Evolutionary conservation across 1,284 basidiomycete species (phyloP).

Genomic region (Sporisorium scitamineum): DNA sequence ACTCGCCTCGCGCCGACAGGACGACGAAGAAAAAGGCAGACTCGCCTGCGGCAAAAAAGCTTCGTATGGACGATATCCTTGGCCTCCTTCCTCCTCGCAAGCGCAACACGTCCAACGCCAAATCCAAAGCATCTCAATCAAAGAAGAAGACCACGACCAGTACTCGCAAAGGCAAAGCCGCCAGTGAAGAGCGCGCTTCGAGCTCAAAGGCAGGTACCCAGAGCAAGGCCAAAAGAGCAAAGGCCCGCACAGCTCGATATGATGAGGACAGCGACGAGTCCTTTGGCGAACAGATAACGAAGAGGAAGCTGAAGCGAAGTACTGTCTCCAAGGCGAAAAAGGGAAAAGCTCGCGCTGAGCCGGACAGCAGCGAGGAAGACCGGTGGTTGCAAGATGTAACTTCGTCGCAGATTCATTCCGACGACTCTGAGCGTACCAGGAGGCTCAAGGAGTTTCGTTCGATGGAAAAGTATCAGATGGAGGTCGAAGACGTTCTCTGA

Average conservation of each 20-base stretch:
- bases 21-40: conserved; percentile 2
- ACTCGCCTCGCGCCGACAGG: conserved; percentile 10
- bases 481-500: conserved; percentile 36
- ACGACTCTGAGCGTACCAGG: conserved; percentile 37
- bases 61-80: conserved; percentile 28
- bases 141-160: neutral
- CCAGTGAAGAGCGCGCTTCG: neutral
- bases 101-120: neutral
- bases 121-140: conserved; percentile 1
- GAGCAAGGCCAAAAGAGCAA: neutral
- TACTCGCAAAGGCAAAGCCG: conserved; percentile 6
- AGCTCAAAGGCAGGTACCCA: neutral
- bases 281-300: neutral
- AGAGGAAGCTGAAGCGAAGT: conserved; percentile 1
- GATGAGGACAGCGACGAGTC: neutral
- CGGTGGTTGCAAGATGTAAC: conserved; percentile 8
- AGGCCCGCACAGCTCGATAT: neutral
- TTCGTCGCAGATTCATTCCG: conserved; percentile 27
- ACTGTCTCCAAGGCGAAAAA: conserved; percentile 11
- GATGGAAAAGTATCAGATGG: conserved; percentile 21
- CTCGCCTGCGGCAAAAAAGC: conserved; percentile 16
- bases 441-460: conserved; percentile 29
- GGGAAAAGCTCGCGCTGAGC: conserved; percentile 5
- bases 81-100: conserved; percentile 23
- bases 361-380: conserved; percentile 6